These are phyloP conservation scores for Prunella vulgaris DNA, from an alignment of 257 asterid genomes.

Conservation along the genomic window DNA sequence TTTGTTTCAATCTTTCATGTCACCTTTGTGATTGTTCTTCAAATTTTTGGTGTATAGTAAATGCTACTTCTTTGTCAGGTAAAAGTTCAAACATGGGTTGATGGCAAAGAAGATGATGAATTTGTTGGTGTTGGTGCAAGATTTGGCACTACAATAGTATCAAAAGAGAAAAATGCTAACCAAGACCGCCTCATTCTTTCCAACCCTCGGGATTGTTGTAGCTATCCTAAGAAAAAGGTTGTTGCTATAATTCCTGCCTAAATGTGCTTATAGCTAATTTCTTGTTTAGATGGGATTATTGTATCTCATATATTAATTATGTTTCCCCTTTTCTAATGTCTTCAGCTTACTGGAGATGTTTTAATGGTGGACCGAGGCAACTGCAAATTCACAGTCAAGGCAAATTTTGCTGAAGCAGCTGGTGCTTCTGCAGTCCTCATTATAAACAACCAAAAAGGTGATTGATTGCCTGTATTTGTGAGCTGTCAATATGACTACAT, in stretches of 20 bases:
- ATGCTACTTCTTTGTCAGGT: conserved; percentile 43
- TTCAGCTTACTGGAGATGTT: conserved; percentile 70
- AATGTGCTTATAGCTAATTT: background rate
- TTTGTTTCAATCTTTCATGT: background rate
- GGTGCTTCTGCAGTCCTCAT: conserved; percentile 93
- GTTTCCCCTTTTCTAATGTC: background rate
- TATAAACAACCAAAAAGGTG: conserved; percentile 82
- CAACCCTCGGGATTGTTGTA: conserved; percentile 77
- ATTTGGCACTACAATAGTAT: conserved; percentile 72
- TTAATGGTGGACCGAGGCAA: conserved; percentile 81
- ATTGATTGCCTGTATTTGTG: too few species aligned
- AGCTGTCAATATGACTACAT: too few species aligned
- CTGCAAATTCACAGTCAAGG: conserved; percentile 81
- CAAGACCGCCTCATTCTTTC: conserved; percentile 53
- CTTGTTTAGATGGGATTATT: background rate
- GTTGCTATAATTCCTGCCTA: conserved; percentile 3
- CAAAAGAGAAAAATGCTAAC: conserved; percentile 84
- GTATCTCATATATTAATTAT: conserved; percentile 17
- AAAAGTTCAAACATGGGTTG: conserved; percentile 88
- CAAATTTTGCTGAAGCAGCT: conserved; percentile 80
- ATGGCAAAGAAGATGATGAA: conserved; percentile 64
- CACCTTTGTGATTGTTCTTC: background rate
- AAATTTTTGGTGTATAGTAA: background rate
- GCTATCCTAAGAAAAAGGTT: conserved; percentile 59
- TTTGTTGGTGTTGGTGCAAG: conserved; percentile 96